These are phyloP conservation scores for Cercospora sojina DNA, from an alignment of 2,329 filamentous ascomycete genomes.

Conservation along the genomic window DNA sequence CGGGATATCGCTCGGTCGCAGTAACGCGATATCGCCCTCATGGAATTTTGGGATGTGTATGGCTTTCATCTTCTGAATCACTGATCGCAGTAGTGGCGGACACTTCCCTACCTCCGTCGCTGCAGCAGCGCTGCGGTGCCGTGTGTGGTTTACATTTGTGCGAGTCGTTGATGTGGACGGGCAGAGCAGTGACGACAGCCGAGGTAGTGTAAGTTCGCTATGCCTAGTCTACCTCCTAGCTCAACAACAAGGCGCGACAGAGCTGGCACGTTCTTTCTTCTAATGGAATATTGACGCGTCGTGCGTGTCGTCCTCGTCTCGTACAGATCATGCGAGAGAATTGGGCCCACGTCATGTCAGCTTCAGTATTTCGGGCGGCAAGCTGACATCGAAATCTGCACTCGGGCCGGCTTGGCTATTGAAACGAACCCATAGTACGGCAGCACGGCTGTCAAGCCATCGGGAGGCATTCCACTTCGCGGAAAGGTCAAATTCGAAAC, in stretches of 20 bases:
- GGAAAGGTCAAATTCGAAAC: background rate
- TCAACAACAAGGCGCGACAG: background rate
- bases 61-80: conserved; percentile 42
- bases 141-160: background rate
- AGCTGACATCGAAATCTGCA: conserved; percentile 4
- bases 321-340: background rate
- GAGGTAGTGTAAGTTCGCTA: conserved; percentile 1
- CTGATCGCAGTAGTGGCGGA: background rate
- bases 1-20: conserved; percentile 34
- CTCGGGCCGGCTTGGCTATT: conserved; percentile 20
- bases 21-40: conserved; percentile 34
- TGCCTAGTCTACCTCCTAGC: background rate
- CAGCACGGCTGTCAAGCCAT: conserved; percentile 9
- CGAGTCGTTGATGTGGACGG: conserved; percentile 2
- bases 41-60: conserved; percentile 42
- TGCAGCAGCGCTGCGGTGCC: background rate
- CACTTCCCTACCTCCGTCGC: background rate
- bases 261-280: background rate
- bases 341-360: background rate
- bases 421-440: conserved; percentile 12
- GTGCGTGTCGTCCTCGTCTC: background rate
- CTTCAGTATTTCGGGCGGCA: background rate
- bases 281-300: background rate
- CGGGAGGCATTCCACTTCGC: background rate
- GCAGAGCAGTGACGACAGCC: conserved; percentile 2